Conservation (phyloP, 192 early-diverging fungal species). For the Dimargaris cristalligena region DNA sequence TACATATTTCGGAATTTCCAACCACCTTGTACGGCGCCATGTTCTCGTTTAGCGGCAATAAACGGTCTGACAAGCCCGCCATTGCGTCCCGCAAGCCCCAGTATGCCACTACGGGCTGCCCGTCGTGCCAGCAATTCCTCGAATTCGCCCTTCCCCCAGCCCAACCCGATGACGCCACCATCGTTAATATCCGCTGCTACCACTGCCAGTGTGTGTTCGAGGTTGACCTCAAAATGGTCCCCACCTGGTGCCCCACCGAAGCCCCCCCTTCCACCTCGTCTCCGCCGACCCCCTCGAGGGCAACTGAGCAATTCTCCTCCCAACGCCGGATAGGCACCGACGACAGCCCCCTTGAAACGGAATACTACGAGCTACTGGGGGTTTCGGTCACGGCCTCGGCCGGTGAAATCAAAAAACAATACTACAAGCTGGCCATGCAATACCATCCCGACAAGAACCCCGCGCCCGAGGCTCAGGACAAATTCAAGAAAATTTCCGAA, state of each 20-base stretch:
- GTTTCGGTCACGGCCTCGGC: constrained; percentile 56
- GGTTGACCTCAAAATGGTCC: constrained; percentile 28
- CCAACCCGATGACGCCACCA: constrained; percentile 14
- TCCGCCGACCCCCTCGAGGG: constrained; percentile 19
- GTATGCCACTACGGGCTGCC: constrained; percentile 19
- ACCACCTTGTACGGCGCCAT: too few relatives aligned
- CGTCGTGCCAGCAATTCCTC: constrained; percentile 22
- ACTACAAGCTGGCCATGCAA: constrained; percentile 40
- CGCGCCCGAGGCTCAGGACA: constrained; percentile 30
- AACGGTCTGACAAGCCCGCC: too few relatives aligned
- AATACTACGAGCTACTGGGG: constrained; percentile 80
- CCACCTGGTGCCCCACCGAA: constrained; percentile 23
- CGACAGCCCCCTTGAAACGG: constrained; percentile 59
- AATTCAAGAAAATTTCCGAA: constrained; percentile 88
- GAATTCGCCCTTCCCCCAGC: constrained; percentile 27
- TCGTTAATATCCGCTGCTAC: constrained; percentile 22
- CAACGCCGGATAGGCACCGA: constrained; percentile 22
- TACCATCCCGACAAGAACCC: constrained; percentile 42
- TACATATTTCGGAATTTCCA: too few relatives aligned
- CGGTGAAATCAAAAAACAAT: constrained; percentile 84
- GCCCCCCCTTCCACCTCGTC: constrained; percentile 11
- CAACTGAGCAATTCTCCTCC: constrained; percentile 11
- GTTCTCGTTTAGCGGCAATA: too few relatives aligned
- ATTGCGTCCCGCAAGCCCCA: not conserved
- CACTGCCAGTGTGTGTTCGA: constrained; percentile 24